Evolutionary conservation across 2,329 filamentous ascomycete genomes (phyloP).

Genomic region (Fusarium avenaceum): DNA sequence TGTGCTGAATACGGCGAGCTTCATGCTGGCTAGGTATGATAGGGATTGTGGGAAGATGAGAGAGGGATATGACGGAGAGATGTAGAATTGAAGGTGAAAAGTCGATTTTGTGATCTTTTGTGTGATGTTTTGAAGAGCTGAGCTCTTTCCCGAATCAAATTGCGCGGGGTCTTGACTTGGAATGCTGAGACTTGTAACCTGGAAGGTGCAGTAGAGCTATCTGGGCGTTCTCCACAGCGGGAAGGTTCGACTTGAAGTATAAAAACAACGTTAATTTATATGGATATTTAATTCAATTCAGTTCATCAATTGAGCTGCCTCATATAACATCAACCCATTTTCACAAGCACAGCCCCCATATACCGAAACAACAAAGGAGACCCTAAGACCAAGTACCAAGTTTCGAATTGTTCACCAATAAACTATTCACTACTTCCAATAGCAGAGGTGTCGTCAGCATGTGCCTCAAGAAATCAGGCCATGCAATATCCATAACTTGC

Average conservation of each 20-base stretch:
- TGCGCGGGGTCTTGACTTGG: conserved; percentile 35
- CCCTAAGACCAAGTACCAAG: background rate
- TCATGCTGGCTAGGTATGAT: conserved; percentile 56
- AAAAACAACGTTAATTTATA: conserved; percentile 8
- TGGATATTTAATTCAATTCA: background rate
- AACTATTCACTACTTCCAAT: conserved; percentile 26
- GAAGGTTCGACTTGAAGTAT: conserved; percentile 22
- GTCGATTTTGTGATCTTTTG: background rate
- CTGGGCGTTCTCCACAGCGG: conserved; percentile 43
- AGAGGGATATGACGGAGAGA: background rate
- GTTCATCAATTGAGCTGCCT: background rate
- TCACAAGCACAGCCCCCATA: conserved; percentile 7
- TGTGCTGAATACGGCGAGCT: conserved; percentile 73
- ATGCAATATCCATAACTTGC: conserved; percentile 44
- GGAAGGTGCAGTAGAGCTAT: conserved; percentile 31
- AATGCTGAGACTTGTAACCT: conserved; percentile 15
- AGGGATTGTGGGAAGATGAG: background rate
- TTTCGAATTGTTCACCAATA: background rate
- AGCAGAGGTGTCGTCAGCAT: conserved; percentile 37
- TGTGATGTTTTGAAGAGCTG: conserved; percentile 10
- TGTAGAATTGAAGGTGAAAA: background rate
- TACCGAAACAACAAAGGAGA: background rate
- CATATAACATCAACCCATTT: conserved; percentile 6
- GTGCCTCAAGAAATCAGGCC: conserved; percentile 45
- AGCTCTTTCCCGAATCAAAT: conserved; percentile 24